These are phyloP conservation scores for Rhododendron molle DNA, from an alignment of 148 eudicot species.

Conservation along the genomic window DNA sequence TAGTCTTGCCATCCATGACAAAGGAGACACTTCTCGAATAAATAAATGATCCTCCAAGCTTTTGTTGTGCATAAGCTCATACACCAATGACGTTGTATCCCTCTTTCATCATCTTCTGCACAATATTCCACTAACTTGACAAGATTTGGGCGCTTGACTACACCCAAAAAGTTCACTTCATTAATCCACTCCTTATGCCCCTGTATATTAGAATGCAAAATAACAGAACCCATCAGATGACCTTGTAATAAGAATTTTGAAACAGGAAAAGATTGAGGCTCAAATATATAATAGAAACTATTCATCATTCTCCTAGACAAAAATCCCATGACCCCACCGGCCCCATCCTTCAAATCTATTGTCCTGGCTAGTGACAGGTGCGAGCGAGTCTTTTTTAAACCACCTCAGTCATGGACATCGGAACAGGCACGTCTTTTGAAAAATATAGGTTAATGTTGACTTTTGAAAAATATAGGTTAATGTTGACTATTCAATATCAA, in stretches of 20 bases:
- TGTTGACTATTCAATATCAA: background rate
- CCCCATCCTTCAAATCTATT: background rate
- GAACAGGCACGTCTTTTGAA: background rate
- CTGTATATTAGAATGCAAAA: constrained; percentile 58
- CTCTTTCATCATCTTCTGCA: constrained; percentile 98
- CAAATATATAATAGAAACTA: background rate
- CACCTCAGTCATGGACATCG: background rate
- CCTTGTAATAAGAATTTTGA: background rate
- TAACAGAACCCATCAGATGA: constrained; percentile 15
- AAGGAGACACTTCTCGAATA: constrained; percentile 55
- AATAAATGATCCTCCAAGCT: constrained; percentile 92
- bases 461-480: too few species aligned
- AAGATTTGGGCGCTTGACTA: constrained; percentile 90
- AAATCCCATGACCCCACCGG: background rate
- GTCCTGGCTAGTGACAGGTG: background rate
- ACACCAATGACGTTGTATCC: constrained; percentile 89
- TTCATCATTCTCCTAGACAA: background rate
- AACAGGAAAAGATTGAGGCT: background rate
- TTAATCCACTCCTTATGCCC: constrained; percentile 98
- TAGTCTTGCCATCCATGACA: constrained; percentile 69
- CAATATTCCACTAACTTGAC: constrained; percentile 92
- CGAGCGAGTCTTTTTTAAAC: background rate
- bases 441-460: background rate
- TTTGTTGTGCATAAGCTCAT: constrained; percentile 83
- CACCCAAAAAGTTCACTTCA: constrained; percentile 86